These are phyloP conservation scores for Rhizophagus prolifer DNA, from an alignment of 192 early-diverging fungal species.

Conservation along the genomic window DNA sequence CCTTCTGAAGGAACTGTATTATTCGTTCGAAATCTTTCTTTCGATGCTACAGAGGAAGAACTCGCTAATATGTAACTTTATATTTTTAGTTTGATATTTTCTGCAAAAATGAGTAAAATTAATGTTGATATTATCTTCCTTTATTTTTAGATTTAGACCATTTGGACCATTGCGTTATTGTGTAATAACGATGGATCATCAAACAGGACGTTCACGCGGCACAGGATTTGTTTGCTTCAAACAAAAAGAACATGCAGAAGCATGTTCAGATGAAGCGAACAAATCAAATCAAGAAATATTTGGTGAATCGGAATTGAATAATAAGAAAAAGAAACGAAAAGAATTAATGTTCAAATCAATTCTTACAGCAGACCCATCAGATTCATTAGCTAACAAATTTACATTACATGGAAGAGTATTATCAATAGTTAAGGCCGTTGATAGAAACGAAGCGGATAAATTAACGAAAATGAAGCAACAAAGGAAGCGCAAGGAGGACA, in stretches of 20 bases:
- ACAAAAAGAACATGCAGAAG: conserved; percentile 65
- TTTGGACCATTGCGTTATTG: conserved; percentile 82
- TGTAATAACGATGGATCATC: conserved; percentile 78
- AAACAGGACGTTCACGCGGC: conserved; percentile 83
- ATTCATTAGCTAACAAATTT: conserved; percentile 55
- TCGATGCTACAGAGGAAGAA: conserved; percentile 85
- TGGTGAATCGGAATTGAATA: conserved; percentile 25
- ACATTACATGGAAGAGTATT: conserved; percentile 81
- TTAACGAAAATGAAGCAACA: conserved; percentile 61
- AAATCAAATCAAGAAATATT: conserved; percentile 50
- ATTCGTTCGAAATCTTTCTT: conserved; percentile 91
- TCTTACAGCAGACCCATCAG: conserved; percentile 61
- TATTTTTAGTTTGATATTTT: not conserved
- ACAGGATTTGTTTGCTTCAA: conserved; percentile 94
- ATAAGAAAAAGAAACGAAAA: conserved; percentile 59
- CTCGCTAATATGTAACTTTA: conserved; percentile 33
- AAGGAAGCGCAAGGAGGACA: conserved; percentile 69
- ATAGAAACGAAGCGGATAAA: conserved; percentile 64
- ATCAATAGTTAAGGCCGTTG: conserved; percentile 77
- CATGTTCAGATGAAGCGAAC: conserved; percentile 72
- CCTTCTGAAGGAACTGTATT: conserved; percentile 73
- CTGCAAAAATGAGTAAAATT: not conserved
- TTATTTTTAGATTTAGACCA: conserved; percentile 53
- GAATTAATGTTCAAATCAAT: conserved; percentile 53
- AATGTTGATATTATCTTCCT: not conserved